Base-by-base conservation (phyloP, 768 basidiomycete species). In the Phlegmacium glaucopus region DNA sequence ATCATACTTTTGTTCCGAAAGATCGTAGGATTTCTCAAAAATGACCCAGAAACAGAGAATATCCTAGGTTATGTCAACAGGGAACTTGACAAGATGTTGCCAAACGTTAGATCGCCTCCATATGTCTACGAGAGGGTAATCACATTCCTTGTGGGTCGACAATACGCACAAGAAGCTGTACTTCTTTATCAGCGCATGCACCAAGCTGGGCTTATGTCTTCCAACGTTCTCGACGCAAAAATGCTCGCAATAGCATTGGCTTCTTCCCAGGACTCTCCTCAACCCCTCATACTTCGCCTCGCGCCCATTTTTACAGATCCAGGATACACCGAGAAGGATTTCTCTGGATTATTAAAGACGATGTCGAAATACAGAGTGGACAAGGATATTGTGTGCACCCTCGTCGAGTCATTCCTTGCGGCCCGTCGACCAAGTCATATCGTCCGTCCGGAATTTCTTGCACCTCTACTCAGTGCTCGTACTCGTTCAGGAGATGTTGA, bases 151-250 rank as follows among this genome's bases (percentile, higher is more conserved):
- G 56, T 82, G 17, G 60, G 69, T 13, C 54, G 68, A 34, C 64
- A 65, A 1, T 47, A 61, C 7, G 70, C 73, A 44, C 53, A 56
- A 10, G 61, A 68, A 28, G 79, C 80, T 0, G 55, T 68, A 13
- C 49, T 58, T 3, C 59, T 80, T 9, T 71, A 77, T 53, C 53
- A 65, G 7, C 65, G 69, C 13, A 76, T 82, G 72, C 50, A 58
- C 15, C 55, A 62, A 1, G 67, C 71, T n/a, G 70, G 71, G 8
- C 64, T 77, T 35, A 42, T 70, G 1, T 65, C 73, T 1, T 56
- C 70, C 11, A 48, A 63, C 5, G 45, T 66, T 11, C 65, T 77
- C 11, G 63, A 72, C 42, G 69, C 74, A 7, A 70, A 68, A 42
- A 68, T 81, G 55, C 45, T 69, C 10, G 69, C 70, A 0, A 56